These are phyloP conservation scores for Syzygium aromaticum DNA, from an alignment of 345 rosid species.

Conservation along the genomic window DNA sequence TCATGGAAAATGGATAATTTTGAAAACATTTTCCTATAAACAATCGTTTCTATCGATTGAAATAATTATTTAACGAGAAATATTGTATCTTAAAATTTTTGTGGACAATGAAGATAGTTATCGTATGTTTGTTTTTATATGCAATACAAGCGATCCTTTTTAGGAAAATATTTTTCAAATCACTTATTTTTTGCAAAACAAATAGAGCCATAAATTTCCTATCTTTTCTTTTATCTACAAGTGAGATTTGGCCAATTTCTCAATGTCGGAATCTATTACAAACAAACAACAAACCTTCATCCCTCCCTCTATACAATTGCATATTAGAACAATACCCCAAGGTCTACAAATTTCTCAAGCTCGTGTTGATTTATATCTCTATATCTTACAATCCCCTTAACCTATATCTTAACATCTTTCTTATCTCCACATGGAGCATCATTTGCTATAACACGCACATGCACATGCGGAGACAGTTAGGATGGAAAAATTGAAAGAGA, in stretches of 20 bases:
- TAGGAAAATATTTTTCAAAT: no score
- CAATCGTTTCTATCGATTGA: no score
- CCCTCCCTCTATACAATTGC: background rate
- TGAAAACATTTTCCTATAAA: no score
- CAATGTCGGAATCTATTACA: background rate
- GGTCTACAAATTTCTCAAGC: background rate
- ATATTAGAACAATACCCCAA: background rate
- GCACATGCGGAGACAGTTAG: background rate
- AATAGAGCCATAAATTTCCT: background rate
- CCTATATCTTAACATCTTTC: background rate
- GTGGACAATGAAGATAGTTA: no score
- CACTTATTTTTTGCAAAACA: no score
- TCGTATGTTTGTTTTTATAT: no score
- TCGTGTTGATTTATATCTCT: background rate
- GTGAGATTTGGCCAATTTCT: background rate
- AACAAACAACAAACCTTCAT: background rate
- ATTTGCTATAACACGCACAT: background rate
- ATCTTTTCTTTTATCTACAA: background rate
- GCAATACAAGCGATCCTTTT: no score
- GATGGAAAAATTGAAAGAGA: background rate
- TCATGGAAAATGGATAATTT: no score
- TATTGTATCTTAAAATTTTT: no score
- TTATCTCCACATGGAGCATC: background rate
- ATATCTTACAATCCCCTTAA: background rate
- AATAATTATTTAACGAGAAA: no score